These are phyloP conservation scores for Echinochloa phyllopogon DNA, from an alignment of 176 grass and related monocot genomes.

Conservation along the genomic window DNA sequence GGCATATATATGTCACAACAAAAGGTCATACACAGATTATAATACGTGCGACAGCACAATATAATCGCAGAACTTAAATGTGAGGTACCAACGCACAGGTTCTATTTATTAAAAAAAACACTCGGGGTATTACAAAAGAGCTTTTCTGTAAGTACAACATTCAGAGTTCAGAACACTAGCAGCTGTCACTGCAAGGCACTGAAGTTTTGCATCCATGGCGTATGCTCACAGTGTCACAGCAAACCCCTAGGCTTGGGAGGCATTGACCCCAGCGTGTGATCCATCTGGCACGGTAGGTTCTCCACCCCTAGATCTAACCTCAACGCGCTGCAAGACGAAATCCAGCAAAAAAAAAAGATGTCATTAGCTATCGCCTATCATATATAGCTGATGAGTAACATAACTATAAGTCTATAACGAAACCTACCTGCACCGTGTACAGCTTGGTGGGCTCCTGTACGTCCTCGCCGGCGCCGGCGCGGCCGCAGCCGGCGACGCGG, in stretches of 20 bases:
- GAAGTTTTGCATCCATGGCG: neutral
- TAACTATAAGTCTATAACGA: too few species aligned
- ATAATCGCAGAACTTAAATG: too few species aligned
- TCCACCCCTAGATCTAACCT: neutral
- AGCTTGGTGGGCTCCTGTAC: constrained; percentile 2
- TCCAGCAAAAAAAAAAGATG: neutral
- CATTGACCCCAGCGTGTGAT: neutral
- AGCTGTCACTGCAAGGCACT: neutral
- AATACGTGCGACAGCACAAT: too few species aligned
- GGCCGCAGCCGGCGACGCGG: constrained; percentile 24
- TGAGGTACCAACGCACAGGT: neutral
- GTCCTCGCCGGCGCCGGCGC: neutral
- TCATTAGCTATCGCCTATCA: constrained; percentile 6
- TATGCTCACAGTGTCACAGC: neutral
- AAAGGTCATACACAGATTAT: too few species aligned
- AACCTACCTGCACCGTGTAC: constrained; percentile 14
- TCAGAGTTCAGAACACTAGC: neutral
- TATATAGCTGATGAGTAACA: too few species aligned
- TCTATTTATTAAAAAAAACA: too few species aligned
- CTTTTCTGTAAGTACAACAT: neutral
- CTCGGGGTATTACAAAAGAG: too few species aligned
- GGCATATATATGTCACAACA: too few species aligned
- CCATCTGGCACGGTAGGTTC: neutral
- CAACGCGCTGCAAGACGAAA: neutral
- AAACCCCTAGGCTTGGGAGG: neutral